Evolutionary conservation across 2,329 filamentous ascomycete species (phyloP), one percentile per base, ranked within the genome.

Genomic region (Waltergamsia citrina): DNA sequence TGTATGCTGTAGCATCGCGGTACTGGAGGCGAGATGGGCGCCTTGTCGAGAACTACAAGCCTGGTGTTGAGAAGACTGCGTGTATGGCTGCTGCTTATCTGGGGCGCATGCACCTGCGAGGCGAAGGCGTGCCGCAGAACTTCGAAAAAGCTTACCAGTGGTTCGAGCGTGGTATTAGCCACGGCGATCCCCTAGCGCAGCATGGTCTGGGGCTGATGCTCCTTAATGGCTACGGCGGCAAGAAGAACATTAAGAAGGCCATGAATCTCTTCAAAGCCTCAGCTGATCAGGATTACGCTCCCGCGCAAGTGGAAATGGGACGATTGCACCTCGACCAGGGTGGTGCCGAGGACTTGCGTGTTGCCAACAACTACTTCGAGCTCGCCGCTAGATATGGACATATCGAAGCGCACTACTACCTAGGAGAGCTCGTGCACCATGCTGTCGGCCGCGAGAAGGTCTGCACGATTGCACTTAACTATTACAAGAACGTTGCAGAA

Each of bases 351-450:
- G 86, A 94, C 45, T 62, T 92, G n/a, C 63, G 71, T 5, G 78
- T 80, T 1, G 88, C 88, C 3, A 82, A 78, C 39, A 78, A 81
- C 44, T 94, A 93, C 54, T 94, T 95, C 47, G 87, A 94, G 49
- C 69, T 90, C 31, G 88, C 88, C 5, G 81, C 81, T 26, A 69
- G 85, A 17, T 86, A 86, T 51, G 81, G 81, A 11, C 83, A 87
- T 50, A 82, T 94, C 41, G 87, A 94, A 56, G 84, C 87, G 0
- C 85, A 85, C 52, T 95, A 94, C 59, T 94, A 94, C 53, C 74
- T 95, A 4, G 88, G 85, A 3, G 88, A 95, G 57, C 77, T 94
- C 64, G 81, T 79, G 17, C 75, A 88, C 45, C 74, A 85, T 41
- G 87, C 85, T 0, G 72, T 93, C 20, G 86, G 85, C 5, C 71